These are phyloP conservation scores for Globisporangium lucens DNA, from an alignment of 352 stramenopile species.

Conservation along the genomic window DNA sequence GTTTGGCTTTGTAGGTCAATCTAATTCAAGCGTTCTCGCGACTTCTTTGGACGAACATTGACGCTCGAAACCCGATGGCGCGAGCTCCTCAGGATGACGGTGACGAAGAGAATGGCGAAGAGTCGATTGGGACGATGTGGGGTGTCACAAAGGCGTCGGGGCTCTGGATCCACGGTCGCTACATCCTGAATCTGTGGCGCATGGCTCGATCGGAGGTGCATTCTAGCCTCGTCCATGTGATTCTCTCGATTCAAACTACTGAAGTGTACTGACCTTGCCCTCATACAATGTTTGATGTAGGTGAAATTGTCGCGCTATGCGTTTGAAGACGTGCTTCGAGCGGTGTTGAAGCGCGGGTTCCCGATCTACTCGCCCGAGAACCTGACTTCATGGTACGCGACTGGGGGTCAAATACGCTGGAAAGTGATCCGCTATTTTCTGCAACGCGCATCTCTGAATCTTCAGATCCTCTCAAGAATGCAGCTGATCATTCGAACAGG, in stretches of 20 bases:
- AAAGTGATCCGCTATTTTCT: slow-evolving; percentile 59
- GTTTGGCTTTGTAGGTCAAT: slow-evolving; percentile 39
- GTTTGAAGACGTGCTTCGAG: slow-evolving; percentile 71
- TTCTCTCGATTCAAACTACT: not conserved
- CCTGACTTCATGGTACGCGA: slow-evolving; percentile 60
- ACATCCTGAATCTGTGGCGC: slow-evolving; percentile 92
- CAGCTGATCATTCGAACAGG: slow-evolving; percentile 84
- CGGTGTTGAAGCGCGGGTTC: slow-evolving; percentile 61
- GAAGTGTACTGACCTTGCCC: not conserved
- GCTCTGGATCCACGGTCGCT: slow-evolving; percentile 87
- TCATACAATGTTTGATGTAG: slow-evolving; percentile 22
- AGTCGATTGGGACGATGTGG: slow-evolving; percentile 71
- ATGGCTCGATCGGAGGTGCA: slow-evolving; percentile 77
- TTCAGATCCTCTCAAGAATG: slow-evolving; percentile 80
- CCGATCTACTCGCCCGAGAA: slow-evolving; percentile 55
- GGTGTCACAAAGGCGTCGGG: slow-evolving; percentile 81
- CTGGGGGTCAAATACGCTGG: slow-evolving; percentile 36
- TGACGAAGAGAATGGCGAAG: slow-evolving; percentile 24
- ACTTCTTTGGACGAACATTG: slow-evolving; percentile 47
- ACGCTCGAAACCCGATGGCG: slow-evolving; percentile 42
- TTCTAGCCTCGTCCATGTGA: not conserved
- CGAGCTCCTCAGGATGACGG: slow-evolving; percentile 22
- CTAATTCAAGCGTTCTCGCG: slow-evolving; percentile 67
- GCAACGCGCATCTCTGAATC: slow-evolving; percentile 44
- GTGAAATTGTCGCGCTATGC: slow-evolving; percentile 83